These are phyloP conservation scores for Spencermartinsiella europaea DNA, from an alignment of 805 yeast genomes.

Conservation along the genomic window DNA sequence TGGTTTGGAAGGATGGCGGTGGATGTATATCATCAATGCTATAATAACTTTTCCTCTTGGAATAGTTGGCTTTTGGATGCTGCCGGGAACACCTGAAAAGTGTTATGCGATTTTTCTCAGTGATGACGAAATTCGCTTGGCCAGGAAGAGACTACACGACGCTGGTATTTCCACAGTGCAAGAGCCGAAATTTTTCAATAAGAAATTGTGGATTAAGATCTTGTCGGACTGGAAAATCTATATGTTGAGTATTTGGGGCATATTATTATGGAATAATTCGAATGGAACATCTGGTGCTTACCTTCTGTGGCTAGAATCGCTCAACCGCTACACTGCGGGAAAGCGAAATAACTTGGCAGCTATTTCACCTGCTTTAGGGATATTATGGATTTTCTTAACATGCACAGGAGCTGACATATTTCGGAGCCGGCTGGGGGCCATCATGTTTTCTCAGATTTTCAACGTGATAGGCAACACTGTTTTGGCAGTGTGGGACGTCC, in stretches of 20 bases:
- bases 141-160: not conserved
- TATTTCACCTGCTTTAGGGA: slow-evolving; percentile 55
- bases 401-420: slow-evolving; percentile 43
- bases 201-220: slow-evolving; percentile 45
- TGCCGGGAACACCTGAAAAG: slow-evolving; percentile 64
- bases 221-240: slow-evolving; percentile 57
- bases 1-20: slow-evolving; percentile 64
- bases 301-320: slow-evolving; percentile 56
- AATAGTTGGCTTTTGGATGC: slow-evolving; percentile 46
- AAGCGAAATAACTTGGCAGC: slow-evolving; percentile 48
- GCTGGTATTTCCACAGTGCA: not conserved
- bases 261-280: slow-evolving; percentile 53
- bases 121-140: slow-evolving; percentile 42
- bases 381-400: slow-evolving; percentile 33
- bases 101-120: slow-evolving; percentile 49
- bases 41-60: slow-evolving; percentile 55
- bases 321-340: slow-evolving; percentile 39
- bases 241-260: slow-evolving; percentile 48
- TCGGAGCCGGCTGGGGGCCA: slow-evolving; percentile 50
- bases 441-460: slow-evolving; percentile 46
- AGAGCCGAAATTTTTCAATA: slow-evolving; percentile 41
- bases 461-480: slow-evolving; percentile 48
- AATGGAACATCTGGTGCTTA: slow-evolving; percentile 43
- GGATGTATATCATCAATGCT: slow-evolving; percentile 68
- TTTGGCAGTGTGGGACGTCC: slow-evolving; percentile 48